Conservation (phyloP, 164 flowering plant genomes). For the Saururus chinensis region DNA sequence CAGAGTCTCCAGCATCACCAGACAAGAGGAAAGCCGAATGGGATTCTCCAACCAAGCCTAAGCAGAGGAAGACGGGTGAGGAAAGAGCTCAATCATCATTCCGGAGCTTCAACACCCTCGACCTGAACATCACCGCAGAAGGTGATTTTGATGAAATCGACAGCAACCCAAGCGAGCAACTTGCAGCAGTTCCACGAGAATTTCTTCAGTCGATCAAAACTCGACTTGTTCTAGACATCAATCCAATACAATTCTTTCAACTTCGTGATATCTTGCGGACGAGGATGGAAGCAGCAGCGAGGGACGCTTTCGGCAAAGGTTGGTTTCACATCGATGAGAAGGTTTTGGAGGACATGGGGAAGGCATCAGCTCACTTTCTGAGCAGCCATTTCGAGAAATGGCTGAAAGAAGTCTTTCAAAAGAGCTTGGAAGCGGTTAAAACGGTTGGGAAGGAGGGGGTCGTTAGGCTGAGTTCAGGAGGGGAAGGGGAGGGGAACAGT, state of each 20-base stretch:
- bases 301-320: slow-evolving; percentile 27
- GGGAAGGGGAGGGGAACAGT: slow-evolving; percentile 18
- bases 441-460: slow-evolving; percentile 23
- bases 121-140: slow-evolving; percentile 52
- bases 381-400: slow-evolving; percentile 58
- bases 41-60: slow-evolving; percentile 23
- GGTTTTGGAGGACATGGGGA: slow-evolving; percentile 41
- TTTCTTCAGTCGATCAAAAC: slow-evolving; percentile 38
- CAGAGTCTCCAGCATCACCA: not conserved
- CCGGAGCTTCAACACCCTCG: slow-evolving; percentile 46
- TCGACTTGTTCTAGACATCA: slow-evolving; percentile 22
- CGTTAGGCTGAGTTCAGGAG: slow-evolving; percentile 46
- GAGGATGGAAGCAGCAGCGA: slow-evolving; percentile 26
- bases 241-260: slow-evolving; percentile 12
- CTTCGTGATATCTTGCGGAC: slow-evolving; percentile 27
- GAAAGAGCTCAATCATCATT: slow-evolving; percentile 35
- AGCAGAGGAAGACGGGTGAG: slow-evolving; percentile 29
- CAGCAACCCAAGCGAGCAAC: slow-evolving; percentile 35
- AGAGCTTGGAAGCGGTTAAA: slow-evolving; percentile 36
- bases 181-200: slow-evolving; percentile 13
- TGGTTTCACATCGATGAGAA: slow-evolving; percentile 32
- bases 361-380: slow-evolving; percentile 29
- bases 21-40: slow-evolving; percentile 42
- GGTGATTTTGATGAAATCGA: slow-evolving; percentile 37
- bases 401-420: slow-evolving; percentile 64